Evolutionary conservation across 768 basidiomycete genomes (phyloP), one percentile per base, ranked within the genome.

Genomic region (Trametes elegans): DNA sequence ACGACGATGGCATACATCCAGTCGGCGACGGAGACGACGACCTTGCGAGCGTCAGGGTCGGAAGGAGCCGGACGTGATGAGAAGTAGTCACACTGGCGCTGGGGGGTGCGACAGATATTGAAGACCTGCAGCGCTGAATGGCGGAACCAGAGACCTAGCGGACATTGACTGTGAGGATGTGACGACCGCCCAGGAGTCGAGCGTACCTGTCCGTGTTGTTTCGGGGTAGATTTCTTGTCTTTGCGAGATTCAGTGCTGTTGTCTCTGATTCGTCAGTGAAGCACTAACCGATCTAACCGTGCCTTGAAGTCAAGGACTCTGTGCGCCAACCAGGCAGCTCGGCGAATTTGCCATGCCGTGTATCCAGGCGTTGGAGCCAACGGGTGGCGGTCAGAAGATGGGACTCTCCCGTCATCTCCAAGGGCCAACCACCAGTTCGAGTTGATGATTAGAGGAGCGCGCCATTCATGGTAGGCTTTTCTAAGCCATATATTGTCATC

Each of bases 381-480:
- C 5, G 48, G 45, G 28, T 53, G 49, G 64, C 71, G 41, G 6
- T 73, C 68, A 2, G 64, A 42, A 7, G 66, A 70, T 7, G 87
- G 93, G 38, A 90, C 77, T 18, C 64, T 73, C 2, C 77, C 65
- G 70, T 97, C 93, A 57, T 95, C 85, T 38, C 78, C 74, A 67
- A 94, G 89, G 2, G 91, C 77, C 21, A 97, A 75, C 95, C 95
- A 98, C 94, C 94, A 98, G 66, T 97, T 98, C 3, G 93, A 95
- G 68, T 98, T 88, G 61, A 98, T 73, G 51, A 90, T 76, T 10
- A 98, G 74, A 0, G 95, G 93, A 0, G 82, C 81, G 28, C 95
- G 81, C 85, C 87, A 92, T 71, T 90, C 87, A 44, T 89, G 84
- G 69, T 98, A 98, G 1, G 91, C 84, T 62, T 88, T 87, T 62